phyloP scores from a whole-genome alignment of 202 grass and related monocot genomes.

The Eragrostis tef region DNA sequence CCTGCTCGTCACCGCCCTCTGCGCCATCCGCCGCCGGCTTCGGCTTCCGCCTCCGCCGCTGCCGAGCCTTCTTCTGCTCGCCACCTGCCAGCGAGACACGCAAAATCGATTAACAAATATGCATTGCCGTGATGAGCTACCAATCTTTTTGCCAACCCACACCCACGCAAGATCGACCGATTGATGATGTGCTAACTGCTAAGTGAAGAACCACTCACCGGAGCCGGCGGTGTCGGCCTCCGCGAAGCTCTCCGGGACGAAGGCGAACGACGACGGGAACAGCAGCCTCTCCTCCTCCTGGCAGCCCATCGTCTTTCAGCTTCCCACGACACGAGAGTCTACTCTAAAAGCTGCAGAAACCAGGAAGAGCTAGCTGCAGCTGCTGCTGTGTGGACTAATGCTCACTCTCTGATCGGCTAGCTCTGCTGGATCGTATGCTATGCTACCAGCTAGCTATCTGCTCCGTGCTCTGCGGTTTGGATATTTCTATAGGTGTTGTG shows the following conservation, averaged over 20 bases:
- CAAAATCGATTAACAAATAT: background rate
- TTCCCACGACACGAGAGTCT: background rate
- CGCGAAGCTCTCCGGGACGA: conserved; percentile 42
- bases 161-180: background rate
- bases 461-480: conserved; percentile 17
- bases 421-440: background rate
- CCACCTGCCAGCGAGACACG: conserved; percentile 16
- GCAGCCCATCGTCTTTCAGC: conserved; percentile 45
- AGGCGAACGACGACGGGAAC: conserved; percentile 57
- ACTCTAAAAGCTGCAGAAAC: conserved; percentile 16
- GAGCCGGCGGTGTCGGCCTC: conserved; percentile 38
- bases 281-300: conserved; percentile 59
- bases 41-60: conserved; percentile 53
- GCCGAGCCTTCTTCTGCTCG: conserved; percentile 65
- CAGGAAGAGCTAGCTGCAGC: background rate
- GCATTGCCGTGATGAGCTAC: conserved; percentile 15
- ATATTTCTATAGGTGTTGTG: conserved; percentile 36
- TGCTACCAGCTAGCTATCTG: background rate
- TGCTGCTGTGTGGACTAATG: background rate
- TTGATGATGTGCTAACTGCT: background rate
- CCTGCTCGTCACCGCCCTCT: conserved; percentile 47
- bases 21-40: conserved; percentile 41
- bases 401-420: conserved; percentile 33
- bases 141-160: background rate
- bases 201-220: background rate